Base-by-base conservation (phyloP, 371 early-diverging fungal genomes). In the Polyrhizophydium stewartii region DNA sequence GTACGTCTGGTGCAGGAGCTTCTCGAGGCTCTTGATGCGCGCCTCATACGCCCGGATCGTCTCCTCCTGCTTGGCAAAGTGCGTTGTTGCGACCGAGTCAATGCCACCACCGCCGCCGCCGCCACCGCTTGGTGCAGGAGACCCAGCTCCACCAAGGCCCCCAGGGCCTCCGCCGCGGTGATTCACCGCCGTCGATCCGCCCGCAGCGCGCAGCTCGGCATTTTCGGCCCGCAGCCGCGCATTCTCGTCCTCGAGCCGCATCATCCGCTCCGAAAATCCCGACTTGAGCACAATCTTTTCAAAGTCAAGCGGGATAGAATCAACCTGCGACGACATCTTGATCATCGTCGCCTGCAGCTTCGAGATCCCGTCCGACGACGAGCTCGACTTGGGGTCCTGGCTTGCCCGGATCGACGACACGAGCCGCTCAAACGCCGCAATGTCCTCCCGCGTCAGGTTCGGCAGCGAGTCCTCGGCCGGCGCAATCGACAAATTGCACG, bases 401-500 rank as follows among this genome's bases (percentile, higher is more conserved):
- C 58, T 38, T 10, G 45, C 45, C 55, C 56, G 57, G 60, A 62
- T 64, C 43, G 40, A 61, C 52, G 55, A 62, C 16, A 41, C 72
- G 55, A 73, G 56, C 43, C 47, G 47, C 45, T 70, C 68, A 55
- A 74, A 68, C 13, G 55, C 68, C 59, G 63, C 58, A 9, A 88
- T 62, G 63, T 87, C 87, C 9, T 75, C 76, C 31, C 77, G 68
- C 0, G 70, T 73, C 37, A 89, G 69, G 12, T 73, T 60, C 16
- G 86, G 85, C n/a, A 85, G 65, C 7, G 62, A 64, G 25, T 79
- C 79, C 10, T 71, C 71, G 9, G 76, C 75, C 47, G 73, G 75
- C 21, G 76, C 72, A 1, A 86, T 68, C 21, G 81, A 79, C n/a
- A 89, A 79, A 62, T 89, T 88, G 56, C 86, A 85, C 28, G 78